These are phyloP conservation scores for Puccinia horiana DNA, from an alignment of 1,284 basidiomycete species.

Conservation along the genomic window DNA sequence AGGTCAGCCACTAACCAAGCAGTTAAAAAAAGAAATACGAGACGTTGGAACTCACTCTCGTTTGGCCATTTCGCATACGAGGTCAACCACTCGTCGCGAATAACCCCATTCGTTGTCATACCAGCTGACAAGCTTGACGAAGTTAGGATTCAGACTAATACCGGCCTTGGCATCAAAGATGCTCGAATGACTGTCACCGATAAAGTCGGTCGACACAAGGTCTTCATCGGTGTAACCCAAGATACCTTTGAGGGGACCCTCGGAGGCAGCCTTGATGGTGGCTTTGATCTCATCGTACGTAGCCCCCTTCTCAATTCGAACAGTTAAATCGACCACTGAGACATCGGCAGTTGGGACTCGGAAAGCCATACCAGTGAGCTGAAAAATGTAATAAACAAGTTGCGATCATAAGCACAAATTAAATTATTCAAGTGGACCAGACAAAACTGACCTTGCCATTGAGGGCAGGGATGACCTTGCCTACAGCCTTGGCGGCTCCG, in stretches of 20 bases:
- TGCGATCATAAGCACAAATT: slow-evolving; percentile 39
- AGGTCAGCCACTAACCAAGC: slow-evolving; percentile 18
- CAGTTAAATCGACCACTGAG: slow-evolving; percentile 96
- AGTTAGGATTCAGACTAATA: slow-evolving; percentile 87
- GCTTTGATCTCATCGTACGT: slow-evolving; percentile 80
- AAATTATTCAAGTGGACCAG: not conserved
- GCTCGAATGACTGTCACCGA: slow-evolving; percentile 74
- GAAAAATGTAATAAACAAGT: not conserved
- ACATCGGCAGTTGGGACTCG: slow-evolving; percentile 96
- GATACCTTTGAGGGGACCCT: slow-evolving; percentile 73
- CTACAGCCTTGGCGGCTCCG: slow-evolving; percentile 98
- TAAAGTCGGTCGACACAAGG: slow-evolving; percentile 92
- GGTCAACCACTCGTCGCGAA: slow-evolving; percentile 89
- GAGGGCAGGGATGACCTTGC: slow-evolving; percentile 94
- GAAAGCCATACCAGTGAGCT: slow-evolving; percentile 82
- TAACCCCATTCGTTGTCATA: slow-evolving; percentile 86
- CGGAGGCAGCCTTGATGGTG: slow-evolving; percentile 78
- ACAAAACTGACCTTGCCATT: slow-evolving; percentile 83
- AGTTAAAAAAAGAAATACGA: not conserved
- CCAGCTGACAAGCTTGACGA: slow-evolving; percentile 94
- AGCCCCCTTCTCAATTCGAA: slow-evolving; percentile 78
- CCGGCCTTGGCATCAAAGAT: slow-evolving; percentile 87
- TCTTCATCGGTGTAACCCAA: slow-evolving; percentile 92
- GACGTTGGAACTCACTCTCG: slow-evolving; percentile 42
- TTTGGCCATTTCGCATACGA: slow-evolving; percentile 77